Conservation (phyloP, 768 basidiomycete genomes). For the Chiua virens region DNA sequence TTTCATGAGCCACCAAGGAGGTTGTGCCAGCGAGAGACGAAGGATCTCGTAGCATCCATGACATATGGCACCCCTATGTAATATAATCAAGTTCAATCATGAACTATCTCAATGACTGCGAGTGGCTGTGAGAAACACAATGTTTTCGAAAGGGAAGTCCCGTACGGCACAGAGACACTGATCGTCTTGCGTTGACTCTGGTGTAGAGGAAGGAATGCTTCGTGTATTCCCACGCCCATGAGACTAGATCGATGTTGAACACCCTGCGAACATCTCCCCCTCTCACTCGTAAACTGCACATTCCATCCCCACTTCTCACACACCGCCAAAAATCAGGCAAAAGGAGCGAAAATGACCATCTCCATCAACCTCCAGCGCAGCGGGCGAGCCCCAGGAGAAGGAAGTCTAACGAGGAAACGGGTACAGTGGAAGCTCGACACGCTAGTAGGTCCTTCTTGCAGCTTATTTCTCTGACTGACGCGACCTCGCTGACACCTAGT, state of each 20-base stretch:
- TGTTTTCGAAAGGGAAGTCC: no score
- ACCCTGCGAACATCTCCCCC: conserved; percentile 13
- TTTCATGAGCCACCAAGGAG: no score
- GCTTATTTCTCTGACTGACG: not conserved
- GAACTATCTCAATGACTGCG: no score
- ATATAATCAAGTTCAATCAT: no score
- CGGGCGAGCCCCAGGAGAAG: not conserved
- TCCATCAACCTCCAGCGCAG: not conserved
- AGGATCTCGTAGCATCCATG: no score
- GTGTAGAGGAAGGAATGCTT: no score
- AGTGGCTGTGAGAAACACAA: no score
- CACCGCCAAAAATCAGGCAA: conserved; percentile 15
- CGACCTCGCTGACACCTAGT: no score
- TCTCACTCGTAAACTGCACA: conserved; percentile 14
- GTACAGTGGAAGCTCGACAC: not conserved
- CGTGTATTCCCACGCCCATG: conserved; percentile 5
- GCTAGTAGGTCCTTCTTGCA: not conserved
- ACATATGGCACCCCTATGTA: no score
- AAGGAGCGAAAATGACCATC: not conserved
- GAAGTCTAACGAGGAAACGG: not conserved
- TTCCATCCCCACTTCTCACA: conserved; percentile 6
- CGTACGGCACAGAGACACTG: no score
- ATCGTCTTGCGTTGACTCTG: no score
- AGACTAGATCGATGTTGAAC: conserved; percentile 9
- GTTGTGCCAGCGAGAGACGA: no score